Percentiles rank a stretch among this genome's conserved stretches.
phyloP scores from a whole-genome alignment of 345 rosid genomes.

The Camelina neglecta region DNA sequence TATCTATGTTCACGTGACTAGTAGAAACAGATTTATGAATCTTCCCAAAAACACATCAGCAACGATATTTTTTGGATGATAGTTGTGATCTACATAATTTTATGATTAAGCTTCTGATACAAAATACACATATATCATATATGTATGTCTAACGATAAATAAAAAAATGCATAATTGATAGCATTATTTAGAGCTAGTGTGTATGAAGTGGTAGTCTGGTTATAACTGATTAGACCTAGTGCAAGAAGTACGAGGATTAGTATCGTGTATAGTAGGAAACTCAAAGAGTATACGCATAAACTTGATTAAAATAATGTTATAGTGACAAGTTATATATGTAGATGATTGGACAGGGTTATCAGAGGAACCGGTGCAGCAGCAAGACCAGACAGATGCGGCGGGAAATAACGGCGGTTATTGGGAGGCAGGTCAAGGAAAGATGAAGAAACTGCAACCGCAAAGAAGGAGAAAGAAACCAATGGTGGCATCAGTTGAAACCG shows the following conservation, averaged over 20 bases:
- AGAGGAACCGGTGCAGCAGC: slow-evolving; percentile 81
- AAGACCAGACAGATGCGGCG: slow-evolving; percentile 59
- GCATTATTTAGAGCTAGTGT: not conserved
- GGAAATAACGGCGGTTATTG: slow-evolving; percentile 54
- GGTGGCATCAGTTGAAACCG: slow-evolving; percentile 44
- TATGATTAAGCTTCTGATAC: not conserved
- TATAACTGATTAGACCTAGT: not conserved
- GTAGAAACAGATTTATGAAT: not conserved
- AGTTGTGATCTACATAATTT: not conserved
- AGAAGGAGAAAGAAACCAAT: slow-evolving; percentile 53
- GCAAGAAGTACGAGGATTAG: slow-evolving; percentile 35
- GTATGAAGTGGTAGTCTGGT: slow-evolving; percentile 21
- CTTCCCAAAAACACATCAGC: not conserved
- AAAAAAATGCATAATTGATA: not conserved
- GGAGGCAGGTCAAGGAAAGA: slow-evolving; percentile 55
- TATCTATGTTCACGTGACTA: slow-evolving; percentile 4
- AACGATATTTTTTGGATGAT: slow-evolving; percentile 1
- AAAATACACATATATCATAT: not conserved
- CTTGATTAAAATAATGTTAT: not conserved
- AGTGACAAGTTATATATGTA: slow-evolving; percentile 18
- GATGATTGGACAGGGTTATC: slow-evolving; percentile 68
- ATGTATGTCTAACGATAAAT: no score
- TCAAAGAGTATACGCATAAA: not conserved
- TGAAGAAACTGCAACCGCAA: slow-evolving; percentile 44
- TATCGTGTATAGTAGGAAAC: not conserved